Conservation (phyloP, 352 stramenopile genomes). For the Elongisporangium senticosum region DNA sequence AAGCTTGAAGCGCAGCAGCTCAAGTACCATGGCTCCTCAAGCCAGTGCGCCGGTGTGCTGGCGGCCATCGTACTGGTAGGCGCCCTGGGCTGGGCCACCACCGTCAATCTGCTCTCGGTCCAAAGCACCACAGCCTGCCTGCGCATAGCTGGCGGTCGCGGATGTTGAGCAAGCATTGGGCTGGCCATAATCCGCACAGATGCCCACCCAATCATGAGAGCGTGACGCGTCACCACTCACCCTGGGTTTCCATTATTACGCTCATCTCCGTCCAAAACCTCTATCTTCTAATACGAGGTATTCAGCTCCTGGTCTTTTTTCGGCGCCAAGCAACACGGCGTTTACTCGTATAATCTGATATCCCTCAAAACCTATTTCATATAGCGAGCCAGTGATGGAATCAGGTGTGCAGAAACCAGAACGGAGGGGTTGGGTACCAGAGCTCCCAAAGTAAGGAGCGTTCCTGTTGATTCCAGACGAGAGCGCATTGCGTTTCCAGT, state of each 20-base stretch:
- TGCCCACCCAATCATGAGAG: background rate
- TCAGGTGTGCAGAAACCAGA: background rate
- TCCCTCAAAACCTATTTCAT: background rate
- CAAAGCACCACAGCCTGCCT: constrained; percentile 57
- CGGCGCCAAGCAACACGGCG: background rate
- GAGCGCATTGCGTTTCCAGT: background rate
- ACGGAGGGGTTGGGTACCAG: background rate
- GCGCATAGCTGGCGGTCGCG: constrained; percentile 48
- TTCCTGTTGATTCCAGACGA: too few relatives aligned
- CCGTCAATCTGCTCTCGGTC: constrained; percentile 56
- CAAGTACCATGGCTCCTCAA: constrained; percentile 46
- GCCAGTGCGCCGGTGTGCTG: constrained; percentile 27
- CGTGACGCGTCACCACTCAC: background rate
- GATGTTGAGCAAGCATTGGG: constrained; percentile 21
- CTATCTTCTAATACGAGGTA: background rate
- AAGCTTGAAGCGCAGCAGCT: constrained; percentile 57
- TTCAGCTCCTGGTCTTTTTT: background rate
- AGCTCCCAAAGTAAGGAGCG: background rate
- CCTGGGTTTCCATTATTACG: constrained; percentile 1
- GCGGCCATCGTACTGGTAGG: constrained; percentile 29
- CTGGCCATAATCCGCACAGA: constrained; percentile 1
- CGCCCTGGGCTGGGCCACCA: constrained; percentile 45
- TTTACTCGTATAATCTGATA: background rate
- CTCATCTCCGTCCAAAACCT: background rate
- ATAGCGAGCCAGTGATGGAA: background rate